Evolutionary conservation across 1,284 basidiomycete genomes (phyloP).

Genomic region (Porogramme epimiltina): DNA sequence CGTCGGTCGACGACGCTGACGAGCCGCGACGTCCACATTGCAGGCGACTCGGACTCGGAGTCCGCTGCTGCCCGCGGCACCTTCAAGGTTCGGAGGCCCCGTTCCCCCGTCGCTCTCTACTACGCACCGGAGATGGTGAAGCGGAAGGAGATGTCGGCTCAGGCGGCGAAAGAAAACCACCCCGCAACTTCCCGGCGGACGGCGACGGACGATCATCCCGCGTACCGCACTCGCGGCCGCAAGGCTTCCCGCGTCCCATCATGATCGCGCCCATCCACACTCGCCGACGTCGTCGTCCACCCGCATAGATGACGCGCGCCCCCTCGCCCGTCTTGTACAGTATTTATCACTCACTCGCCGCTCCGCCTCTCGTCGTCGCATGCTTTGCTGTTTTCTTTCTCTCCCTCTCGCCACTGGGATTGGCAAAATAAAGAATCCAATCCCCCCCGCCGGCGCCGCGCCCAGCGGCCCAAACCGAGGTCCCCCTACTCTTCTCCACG

Average conservation of each 20-base stretch:
- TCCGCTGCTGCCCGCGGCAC: neutral
- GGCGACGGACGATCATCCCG: conserved; percentile 28
- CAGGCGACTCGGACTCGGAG: conserved; percentile 9
- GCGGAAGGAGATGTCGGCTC: conserved; percentile 5
- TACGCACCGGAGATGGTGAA: conserved; percentile 17
- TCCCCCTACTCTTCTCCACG: conserved; percentile 4
- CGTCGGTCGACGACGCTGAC: conserved; percentile 24
- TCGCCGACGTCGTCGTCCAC: neutral
- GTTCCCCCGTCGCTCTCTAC: conserved; percentile 18
- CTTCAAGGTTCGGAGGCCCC: conserved; percentile 10
- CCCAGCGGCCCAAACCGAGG: conserved; percentile 16
- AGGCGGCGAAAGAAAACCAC: conserved; percentile 20
- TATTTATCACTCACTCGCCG: conserved; percentile 21
- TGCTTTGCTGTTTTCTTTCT: conserved; percentile 12
- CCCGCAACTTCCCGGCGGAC: conserved; percentile 5
- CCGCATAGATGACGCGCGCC: conserved; percentile 18
- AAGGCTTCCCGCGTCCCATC: conserved; percentile 27
- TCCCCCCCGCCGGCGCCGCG: conserved; percentile 20
- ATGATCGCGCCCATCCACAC: conserved; percentile 10
- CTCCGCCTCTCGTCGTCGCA: conserved; percentile 2
- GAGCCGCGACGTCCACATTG: conserved; percentile 6
- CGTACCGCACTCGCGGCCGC: conserved; percentile 33
- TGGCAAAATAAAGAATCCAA: conserved; percentile 22
- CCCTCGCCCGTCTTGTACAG: conserved; percentile 18
- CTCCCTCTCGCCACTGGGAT: conserved; percentile 21